A percentile compares a stretch with the other conserved stretches of the same genome.
Evolutionary conservation across 148 eudicot genomes (phyloP).

Genomic region (Chenopodium formosanum): DNA sequence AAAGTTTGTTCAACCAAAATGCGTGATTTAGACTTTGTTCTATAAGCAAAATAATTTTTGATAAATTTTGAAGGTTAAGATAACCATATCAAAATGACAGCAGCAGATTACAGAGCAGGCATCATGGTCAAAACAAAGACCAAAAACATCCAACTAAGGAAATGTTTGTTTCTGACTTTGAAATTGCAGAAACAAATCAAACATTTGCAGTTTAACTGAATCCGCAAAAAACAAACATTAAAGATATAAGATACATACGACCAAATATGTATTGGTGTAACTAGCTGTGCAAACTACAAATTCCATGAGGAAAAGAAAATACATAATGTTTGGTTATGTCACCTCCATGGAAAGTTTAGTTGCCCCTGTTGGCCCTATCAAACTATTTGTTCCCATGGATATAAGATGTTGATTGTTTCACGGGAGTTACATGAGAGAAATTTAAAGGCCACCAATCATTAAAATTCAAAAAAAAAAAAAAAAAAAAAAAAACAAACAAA

Average conservation of each 20-base stretch:
- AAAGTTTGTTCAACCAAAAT: background rate
- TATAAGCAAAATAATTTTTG: background rate
- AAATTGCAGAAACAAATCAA: background rate
- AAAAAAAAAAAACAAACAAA: too few relatives aligned
- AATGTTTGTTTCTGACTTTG: background rate
- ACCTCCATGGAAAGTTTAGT: background rate
- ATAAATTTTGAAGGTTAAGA: background rate
- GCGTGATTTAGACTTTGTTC: background rate
- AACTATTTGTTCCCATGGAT: too few relatives aligned
- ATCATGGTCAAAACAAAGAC: background rate
- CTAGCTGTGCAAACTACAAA: background rate
- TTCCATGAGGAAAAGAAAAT: background rate
- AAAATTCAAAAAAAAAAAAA: too few relatives aligned
- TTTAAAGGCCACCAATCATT: too few relatives aligned
- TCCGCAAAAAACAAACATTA: background rate
- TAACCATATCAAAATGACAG: background rate
- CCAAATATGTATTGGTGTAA: background rate
- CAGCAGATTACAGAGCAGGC: background rate
- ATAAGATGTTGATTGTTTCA: too few relatives aligned
- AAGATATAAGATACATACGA: background rate
- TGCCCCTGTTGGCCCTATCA: too few relatives aligned
- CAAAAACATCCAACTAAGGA: background rate
- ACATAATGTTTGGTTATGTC: background rate
- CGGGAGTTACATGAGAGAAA: too few relatives aligned
- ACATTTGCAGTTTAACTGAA: background rate